Conservation (phyloP, 2,329 filamentous ascomycete genomes). For the Ophiostoma piceae region DNA sequence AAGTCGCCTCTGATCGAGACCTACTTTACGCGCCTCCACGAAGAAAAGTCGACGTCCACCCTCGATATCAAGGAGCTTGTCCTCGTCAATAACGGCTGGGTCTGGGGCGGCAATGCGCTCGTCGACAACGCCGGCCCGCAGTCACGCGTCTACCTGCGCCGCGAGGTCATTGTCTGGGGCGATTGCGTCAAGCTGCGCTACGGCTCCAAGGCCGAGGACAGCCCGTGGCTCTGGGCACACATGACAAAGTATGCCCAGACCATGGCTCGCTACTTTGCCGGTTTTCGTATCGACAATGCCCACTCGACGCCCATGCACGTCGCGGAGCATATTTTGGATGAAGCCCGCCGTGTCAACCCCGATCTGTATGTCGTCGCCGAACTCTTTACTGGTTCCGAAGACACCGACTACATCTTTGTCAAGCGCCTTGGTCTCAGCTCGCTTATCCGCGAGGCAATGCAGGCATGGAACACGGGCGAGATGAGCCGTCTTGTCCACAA, state of each 20-base stretch:
- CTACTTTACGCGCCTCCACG: constrained; percentile 86
- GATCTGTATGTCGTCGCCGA: constrained; percentile 91
- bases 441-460: constrained; percentile 95
- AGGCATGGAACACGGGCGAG: constrained; percentile 92
- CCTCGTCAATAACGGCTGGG: constrained; percentile 95
- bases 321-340: constrained; percentile 88
- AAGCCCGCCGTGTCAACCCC: constrained; percentile 81
- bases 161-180: constrained; percentile 96
- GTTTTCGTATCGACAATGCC: constrained; percentile 95
- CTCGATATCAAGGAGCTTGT: constrained; percentile 53
- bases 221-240: constrained; percentile 88
- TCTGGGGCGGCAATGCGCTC: constrained; percentile 94
- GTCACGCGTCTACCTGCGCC: constrained; percentile 86
- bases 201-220: constrained; percentile 72
- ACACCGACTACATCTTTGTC: constrained; percentile 94
- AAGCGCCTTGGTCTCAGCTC: constrained; percentile 87
- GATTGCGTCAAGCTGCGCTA: constrained; percentile 98
- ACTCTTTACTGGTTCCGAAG: constrained; percentile 90
- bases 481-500: constrained; percentile 88
- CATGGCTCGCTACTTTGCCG: constrained; percentile 91
- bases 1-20: constrained; percentile 81
- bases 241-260: constrained; percentile 90
- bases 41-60: constrained; percentile 43
- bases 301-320: constrained; percentile 94
- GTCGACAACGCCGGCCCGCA: constrained; percentile 86